Evolutionary conservation across 176 grass and related monocot genomes (phyloP).

Genomic region (Canna indica): DNA sequence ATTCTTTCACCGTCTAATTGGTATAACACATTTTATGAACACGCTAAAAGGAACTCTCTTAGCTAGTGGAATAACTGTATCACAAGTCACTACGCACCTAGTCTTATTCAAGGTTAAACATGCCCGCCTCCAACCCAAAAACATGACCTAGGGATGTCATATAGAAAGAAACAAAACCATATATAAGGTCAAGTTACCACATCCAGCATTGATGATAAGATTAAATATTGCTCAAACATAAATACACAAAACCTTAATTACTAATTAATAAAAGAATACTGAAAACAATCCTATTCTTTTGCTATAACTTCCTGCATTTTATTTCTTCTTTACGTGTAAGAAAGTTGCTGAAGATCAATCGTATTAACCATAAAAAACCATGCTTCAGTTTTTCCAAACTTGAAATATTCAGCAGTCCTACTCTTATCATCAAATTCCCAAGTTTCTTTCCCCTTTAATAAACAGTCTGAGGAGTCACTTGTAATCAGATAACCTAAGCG

Average conservation of each 20-base stretch:
- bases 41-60: background rate
- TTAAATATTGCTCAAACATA: background rate
- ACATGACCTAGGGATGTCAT: background rate
- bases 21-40: background rate
- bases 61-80: background rate
- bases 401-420: background rate
- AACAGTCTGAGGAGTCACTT: background rate
- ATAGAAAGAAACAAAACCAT: background rate
- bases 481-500: background rate
- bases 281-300: background rate
- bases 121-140: background rate
- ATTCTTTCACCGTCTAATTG: background rate
- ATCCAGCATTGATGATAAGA: background rate
- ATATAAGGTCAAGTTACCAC: background rate
- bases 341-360: background rate
- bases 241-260: background rate
- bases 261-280: background rate
- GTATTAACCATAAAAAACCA: background rate
- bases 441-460: background rate
- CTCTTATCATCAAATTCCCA: background rate
- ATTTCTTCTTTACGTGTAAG: background rate
- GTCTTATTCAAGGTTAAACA: background rate
- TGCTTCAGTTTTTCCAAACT: background rate
- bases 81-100: background rate
- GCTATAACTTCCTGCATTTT: background rate